Conservation (phyloP, 2,329 filamentous ascomycete species). For the Pseudofabraea citricarpa region DNA sequence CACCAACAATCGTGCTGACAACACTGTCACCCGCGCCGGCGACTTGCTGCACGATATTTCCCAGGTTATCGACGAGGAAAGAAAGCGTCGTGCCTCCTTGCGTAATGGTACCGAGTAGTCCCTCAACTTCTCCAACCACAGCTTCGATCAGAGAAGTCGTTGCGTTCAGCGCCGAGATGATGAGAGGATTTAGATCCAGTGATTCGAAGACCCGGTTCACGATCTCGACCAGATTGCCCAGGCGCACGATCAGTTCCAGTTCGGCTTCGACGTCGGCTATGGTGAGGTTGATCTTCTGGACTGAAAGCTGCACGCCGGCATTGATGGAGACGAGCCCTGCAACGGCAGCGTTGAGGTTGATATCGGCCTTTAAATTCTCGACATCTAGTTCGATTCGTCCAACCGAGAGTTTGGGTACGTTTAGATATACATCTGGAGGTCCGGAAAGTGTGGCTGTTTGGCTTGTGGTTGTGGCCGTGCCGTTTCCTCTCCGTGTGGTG, state of each 20-base stretch:
- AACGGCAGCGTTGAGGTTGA: constrained; percentile 57
- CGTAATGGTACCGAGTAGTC: constrained; percentile 53
- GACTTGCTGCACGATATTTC: constrained; percentile 58
- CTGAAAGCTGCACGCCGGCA: constrained; percentile 40
- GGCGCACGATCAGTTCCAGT: constrained; percentile 53
- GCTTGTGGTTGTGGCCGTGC: not conserved
- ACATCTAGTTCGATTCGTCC: constrained; percentile 56
- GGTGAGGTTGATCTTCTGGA: constrained; percentile 53
- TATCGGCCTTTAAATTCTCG: constrained; percentile 51
- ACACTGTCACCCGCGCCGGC: constrained; percentile 38
- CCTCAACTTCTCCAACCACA: constrained; percentile 53
- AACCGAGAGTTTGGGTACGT: constrained; percentile 53
- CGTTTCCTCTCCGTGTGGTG: no score
- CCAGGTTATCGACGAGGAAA: constrained; percentile 56
- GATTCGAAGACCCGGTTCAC: constrained; percentile 56
- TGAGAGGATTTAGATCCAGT: constrained; percentile 56
- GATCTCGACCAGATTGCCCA: constrained; percentile 55
- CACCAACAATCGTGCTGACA: constrained; percentile 50
- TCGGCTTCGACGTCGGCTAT: constrained; percentile 55
- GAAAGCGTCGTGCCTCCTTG: constrained; percentile 49
- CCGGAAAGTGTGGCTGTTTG: constrained; percentile 27
- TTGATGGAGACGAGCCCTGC: constrained; percentile 50
- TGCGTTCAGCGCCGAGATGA: constrained; percentile 50
- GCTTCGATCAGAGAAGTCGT: constrained; percentile 46
- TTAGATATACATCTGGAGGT: constrained; percentile 52